phyloP scores from a whole-genome alignment of 768 basidiomycete species.

The Hygrocybe punicea region DNA sequence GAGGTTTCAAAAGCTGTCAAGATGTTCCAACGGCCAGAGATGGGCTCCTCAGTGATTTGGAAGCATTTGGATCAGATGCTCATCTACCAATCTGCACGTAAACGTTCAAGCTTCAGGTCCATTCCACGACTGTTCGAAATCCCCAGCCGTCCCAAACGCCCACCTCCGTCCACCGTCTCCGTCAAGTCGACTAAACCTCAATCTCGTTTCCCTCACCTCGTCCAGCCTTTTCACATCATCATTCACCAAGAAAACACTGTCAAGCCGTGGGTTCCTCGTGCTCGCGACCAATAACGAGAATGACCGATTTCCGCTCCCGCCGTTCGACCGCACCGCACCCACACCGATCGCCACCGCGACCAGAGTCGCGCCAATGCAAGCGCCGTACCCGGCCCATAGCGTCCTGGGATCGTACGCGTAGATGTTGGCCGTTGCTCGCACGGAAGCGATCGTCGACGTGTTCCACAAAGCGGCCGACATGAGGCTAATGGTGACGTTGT shows the following conservation, averaged over 20 bases:
- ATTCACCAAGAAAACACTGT: background rate
- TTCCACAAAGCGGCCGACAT: background rate
- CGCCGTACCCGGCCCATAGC: background rate
- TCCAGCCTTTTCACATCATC: background rate
- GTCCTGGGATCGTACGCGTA: background rate
- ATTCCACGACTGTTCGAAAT: too few species aligned
- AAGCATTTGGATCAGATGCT: too few species aligned
- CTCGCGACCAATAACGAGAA: background rate
- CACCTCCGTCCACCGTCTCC: too few species aligned
- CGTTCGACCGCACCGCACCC: background rate
- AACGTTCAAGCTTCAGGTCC: too few species aligned
- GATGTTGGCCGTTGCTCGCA: background rate
- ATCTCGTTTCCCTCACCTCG: too few species aligned
- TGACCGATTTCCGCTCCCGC: background rate
- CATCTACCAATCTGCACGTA: too few species aligned
- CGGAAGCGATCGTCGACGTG: background rate
- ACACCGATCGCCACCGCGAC: background rate
- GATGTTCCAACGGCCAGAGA: too few species aligned
- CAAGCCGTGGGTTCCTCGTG: background rate
- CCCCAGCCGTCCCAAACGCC: too few species aligned
- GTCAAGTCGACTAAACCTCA: too few species aligned
- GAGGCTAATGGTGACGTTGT: background rate
- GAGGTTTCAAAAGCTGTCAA: too few species aligned
- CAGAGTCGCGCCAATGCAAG: background rate
- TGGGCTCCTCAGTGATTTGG: too few species aligned